Base-by-base conservation (phyloP, 176 grass and related monocot species). In the Avena atlantica region DNA sequence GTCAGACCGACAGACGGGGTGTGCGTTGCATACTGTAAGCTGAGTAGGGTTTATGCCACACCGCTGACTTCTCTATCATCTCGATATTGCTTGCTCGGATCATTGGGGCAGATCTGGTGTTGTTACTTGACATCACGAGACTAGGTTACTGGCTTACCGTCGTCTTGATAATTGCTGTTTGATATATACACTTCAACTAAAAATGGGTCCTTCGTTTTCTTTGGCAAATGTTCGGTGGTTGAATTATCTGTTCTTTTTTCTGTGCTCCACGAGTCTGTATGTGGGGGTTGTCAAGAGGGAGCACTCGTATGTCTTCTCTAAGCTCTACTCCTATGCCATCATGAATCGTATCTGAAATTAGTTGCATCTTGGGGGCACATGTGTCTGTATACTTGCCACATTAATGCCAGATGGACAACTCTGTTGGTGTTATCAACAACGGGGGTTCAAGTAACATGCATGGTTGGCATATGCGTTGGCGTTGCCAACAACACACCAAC, bases 61-160 rank as follows among this genome's bases (percentile, higher is more conserved):
- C 12, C 79, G 58, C 12, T 68, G 52, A 66, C 73, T 53, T 53
- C 17, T 70, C n/a, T 86, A 59, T 25, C 74, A 17, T 88, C 70
- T 79, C 21, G 68, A 71, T 85, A 59, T 74, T 80, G 82, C n/a
- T 55, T 13, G 31, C 45, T 78, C 12, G 15, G 72, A n/a, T 77
- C 62, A 13, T 17, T 57, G 11, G 23, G 12, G 66, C 57, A 66
- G 45, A 75, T 85, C 65, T 83, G 49, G 52, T 34, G n/a, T 83
- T 47, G 27, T 78, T 40, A 86, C 80, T 14, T 17, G 25, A 77
- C 50, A 29, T 61, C 9, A 68, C 36, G 42, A 40, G 72, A 75
- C 47, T 70, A 62, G 25, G 40, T 74, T 67, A 31, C 31, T 0
- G 34, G 61, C 64, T 31, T 80, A 83, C 29, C 79, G 29, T 34